Base-by-base conservation (phyloP, 371 early-diverging fungal species). In the Batkoa obscura region DNA sequence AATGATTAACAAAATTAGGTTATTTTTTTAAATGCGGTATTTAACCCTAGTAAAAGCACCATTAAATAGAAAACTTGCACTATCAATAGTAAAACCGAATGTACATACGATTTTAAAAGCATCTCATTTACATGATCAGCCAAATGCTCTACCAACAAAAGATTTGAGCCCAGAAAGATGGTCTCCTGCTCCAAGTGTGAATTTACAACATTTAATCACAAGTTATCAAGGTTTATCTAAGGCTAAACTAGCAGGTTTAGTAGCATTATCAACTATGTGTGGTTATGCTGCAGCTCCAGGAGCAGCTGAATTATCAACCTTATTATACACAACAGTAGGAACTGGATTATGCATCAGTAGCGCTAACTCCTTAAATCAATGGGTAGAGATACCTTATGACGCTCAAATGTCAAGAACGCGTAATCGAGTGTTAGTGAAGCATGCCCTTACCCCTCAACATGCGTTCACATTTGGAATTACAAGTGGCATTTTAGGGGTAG, bases 351-450 rank as follows among this genome's bases (percentile, higher is more conserved):
- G 96, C 64, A 78, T 90, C n/a, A 71, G 78, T 3, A 84, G 89
- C 23, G 98, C 96, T 41, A 97, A 96, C 67, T 72, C 90, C n/a
- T 76, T 95, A 62, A 97, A 96, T 67, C 96, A 94, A 67, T 93
- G 90, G 85, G 78, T 90, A 31, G 98, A 97, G 63, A 70, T 76
- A 12, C 94, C 96, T 0, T 94, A 88, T 60, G 98, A 97, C 63
- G 93, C 94, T 10, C 95, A 95, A 64, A 97, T 97, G 98, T 63
- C 80, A 5, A 74, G 98, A 49, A 97, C 98, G 3, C 75, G 88
- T 49, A 86, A 83, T 64, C 74, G 98, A 23, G 79, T 84, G 0
- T 68, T 97, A 32, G 92, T 91, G 3, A 74, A 88, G 36, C 80
- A 84, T 56, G 80, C 79, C 4, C 52, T 88, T n/a, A 69, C 84